Conservation (phyloP, 441 rosid genomes). For the Euphorbia celastroides region DNA sequence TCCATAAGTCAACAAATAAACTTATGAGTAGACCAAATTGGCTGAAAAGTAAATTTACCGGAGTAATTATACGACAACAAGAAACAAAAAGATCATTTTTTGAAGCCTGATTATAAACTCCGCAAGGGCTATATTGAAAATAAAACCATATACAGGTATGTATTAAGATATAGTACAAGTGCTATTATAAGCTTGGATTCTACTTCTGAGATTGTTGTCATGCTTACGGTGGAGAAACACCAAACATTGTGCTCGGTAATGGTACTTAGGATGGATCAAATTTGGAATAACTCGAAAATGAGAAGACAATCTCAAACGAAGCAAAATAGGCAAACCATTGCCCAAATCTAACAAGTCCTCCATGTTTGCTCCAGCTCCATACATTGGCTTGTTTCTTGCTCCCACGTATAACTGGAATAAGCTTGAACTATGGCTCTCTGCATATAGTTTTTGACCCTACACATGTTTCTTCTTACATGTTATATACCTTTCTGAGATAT, state of each 20-base stretch:
- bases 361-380: slow-evolving; percentile 79
- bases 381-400: slow-evolving; percentile 60
- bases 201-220: slow-evolving; percentile 31
- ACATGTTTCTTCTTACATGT: background rate
- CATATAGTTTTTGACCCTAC: slow-evolving; percentile 56
- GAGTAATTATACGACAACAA: no score
- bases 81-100: no score
- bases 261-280: slow-evolving; percentile 51
- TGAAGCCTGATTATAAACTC: background rate
- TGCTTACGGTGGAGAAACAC: slow-evolving; percentile 31
- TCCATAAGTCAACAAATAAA: no score
- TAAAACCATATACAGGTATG: background rate
- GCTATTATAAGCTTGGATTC: slow-evolving; percentile 33
- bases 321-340: slow-evolving; percentile 51
- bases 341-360: slow-evolving; percentile 63
- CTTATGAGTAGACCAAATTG: no score
- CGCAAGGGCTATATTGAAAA: background rate
- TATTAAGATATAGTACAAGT: slow-evolving; percentile 29
- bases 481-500: no score
- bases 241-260: slow-evolving; percentile 46
- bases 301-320: slow-evolving; percentile 37
- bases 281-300: slow-evolving; percentile 51
- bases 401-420: slow-evolving; percentile 41
- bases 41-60: no score
- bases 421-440: slow-evolving; percentile 34